Conservation (phyloP, 2,329 filamentous ascomycete species). For the Chaetomium sp. region DNA sequence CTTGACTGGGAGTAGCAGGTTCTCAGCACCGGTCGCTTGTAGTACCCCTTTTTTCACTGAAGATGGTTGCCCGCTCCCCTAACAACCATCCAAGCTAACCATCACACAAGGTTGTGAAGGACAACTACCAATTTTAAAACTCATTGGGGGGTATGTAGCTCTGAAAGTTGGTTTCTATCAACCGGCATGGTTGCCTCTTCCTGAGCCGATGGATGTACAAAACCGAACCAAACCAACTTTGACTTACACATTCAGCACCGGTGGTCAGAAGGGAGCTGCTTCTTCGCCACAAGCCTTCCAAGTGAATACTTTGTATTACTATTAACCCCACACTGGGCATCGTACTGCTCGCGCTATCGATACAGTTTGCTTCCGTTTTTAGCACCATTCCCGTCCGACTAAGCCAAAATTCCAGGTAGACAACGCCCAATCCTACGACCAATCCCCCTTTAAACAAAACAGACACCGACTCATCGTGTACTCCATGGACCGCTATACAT, state of each 20-base stretch:
- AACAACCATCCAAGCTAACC: no score
- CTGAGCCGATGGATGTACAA: no score
- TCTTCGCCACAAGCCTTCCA: background rate
- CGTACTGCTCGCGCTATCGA: conserved; percentile 10
- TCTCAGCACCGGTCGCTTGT: background rate
- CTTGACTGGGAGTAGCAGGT: no score
- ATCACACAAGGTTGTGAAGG: no score
- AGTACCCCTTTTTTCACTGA: background rate
- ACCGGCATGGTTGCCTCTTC: no score
- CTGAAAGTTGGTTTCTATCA: no score
- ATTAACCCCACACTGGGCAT: conserved; percentile 3
- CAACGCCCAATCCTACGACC: background rate
- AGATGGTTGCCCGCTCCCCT: no score
- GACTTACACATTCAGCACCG: no score
- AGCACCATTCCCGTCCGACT: background rate
- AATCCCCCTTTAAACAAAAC: background rate
- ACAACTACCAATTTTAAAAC: no score
- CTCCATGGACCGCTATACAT: conserved; percentile 22
- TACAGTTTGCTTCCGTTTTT: background rate
- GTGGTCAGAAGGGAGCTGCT: background rate
- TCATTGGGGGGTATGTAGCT: no score
- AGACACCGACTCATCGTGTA: conserved; percentile 10
- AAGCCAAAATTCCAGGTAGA: background rate
- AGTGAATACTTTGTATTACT: conserved; percentile 11
- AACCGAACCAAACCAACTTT: no score